Conservation (phyloP, 2,329 filamentous ascomycete genomes). For the Achaetomium macrosporum region DNA sequence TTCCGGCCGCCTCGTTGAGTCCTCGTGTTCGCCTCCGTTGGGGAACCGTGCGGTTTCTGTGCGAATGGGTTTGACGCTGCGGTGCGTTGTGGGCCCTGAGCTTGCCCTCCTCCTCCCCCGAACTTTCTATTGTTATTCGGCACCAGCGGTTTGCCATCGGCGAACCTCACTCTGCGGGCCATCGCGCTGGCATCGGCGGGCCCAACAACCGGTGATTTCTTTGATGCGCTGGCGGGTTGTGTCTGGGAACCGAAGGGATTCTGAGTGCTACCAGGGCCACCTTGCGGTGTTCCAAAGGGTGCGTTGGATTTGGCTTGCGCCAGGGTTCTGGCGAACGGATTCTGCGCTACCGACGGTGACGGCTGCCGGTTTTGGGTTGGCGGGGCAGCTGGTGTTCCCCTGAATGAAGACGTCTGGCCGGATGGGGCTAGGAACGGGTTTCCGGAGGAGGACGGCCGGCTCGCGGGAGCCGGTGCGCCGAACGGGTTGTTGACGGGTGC, state of each 20-base stretch:
- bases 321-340: constrained; percentile 9
- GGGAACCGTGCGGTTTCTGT: neutral
- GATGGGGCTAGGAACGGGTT: constrained; percentile 8
- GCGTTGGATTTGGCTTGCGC: constrained; percentile 1
- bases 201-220: neutral
- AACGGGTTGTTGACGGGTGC: constrained; percentile 18
- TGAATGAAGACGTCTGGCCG: constrained; percentile 1
- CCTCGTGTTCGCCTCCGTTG: neutral
- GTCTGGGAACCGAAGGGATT: constrained; percentile 8
- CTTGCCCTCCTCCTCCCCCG: constrained; percentile 9
- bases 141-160: constrained; percentile 1
- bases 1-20: constrained; percentile 1
- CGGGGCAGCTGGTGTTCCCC: constrained; percentile 7
- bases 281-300: constrained; percentile 2
- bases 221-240: neutral
- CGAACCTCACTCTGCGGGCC: constrained; percentile 6
- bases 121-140: constrained; percentile 1
- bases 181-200: constrained; percentile 6
- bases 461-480: constrained; percentile 9
- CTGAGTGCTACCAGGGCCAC: neutral
- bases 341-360: constrained; percentile 1
- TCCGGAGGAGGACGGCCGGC: neutral
- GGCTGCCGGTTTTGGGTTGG: constrained; percentile 3
- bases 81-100: neutral
- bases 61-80: neutral